Base-by-base conservation (phyloP, 2,329 filamentous ascomycete genomes). In the Ophiostoma sp. region DNA sequence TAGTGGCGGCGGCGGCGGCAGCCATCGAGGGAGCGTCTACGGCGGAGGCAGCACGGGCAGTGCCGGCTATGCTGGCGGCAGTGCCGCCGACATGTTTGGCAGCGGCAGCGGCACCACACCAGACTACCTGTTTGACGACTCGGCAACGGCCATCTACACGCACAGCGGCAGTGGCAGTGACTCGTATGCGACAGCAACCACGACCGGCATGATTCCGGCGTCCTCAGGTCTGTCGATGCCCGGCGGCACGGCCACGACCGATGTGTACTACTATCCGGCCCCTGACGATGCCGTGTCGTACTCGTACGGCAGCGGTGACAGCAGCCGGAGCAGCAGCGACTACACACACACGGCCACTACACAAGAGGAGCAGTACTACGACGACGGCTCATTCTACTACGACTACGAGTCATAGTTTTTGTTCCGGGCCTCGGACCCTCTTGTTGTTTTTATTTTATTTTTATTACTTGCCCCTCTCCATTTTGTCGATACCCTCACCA, bases 241-340 rank as follows among this genome's bases (percentile, higher is more conserved):
- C 36, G 67, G 39, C n/a, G 44, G 39, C 27, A 31, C 52, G 10
- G 68, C 64, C 8, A 36, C 68, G 8, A 68, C 65, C 2, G 65
- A 41, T 11, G 39, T 41, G 6, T 68, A 64, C 67, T 73, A 71
- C 62, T 68, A 67, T 36, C 35, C 54, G 36, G 39, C 60, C 62
- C 69, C 54, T n/a, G 72, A 67, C 35, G 41, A 41, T 39, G 15
- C 54, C 17, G 57, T 70, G 44, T 20, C 41, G 60, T 70, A 69
- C 31, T 36, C 67, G 3, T 70, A 72, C 35, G 67, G 54, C 36
- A 54, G 44, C 17, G 57, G 41, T 7, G 36, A 48, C 33, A 71
- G 73, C 70, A 71, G 68, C 68, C 67, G 72, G 36, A 72, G 69
- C 71, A 71, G 72, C 69, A 70, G 69, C 57, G 72, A 73, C 69